These are phyloP conservation scores for Rhizopogon sp. DNA, from an alignment of 768 basidiomycete genomes.

Conservation along the genomic window DNA sequence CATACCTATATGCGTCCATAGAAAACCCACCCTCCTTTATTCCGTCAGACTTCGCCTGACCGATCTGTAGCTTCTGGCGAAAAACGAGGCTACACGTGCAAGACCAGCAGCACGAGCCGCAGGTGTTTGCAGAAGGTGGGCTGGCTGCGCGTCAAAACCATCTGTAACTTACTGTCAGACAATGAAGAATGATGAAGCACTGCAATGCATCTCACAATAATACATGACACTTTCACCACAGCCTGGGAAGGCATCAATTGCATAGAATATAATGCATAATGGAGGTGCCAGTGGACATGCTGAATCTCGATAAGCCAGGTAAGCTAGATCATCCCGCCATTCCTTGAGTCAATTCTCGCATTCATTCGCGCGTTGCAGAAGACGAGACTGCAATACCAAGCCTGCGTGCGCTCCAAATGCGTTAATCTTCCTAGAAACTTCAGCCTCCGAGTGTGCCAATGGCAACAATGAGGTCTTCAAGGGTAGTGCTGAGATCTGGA, in stretches of 20 bases:
- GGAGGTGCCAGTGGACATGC: slow-evolving; percentile 34
- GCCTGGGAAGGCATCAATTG: slow-evolving; percentile 38
- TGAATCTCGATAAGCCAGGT: slow-evolving; percentile 82
- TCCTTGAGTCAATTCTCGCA: slow-evolving; percentile 82
- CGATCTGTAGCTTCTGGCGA: slow-evolving; percentile 62
- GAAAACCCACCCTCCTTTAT: slow-evolving; percentile 69
- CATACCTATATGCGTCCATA: slow-evolving; percentile 82
- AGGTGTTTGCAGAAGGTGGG: slow-evolving; percentile 51
- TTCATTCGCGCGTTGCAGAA: slow-evolving; percentile 50
- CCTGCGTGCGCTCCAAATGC: slow-evolving; percentile 43
- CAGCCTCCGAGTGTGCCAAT: slow-evolving; percentile 59
- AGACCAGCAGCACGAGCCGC: slow-evolving; percentile 68
- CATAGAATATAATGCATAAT: neutral
- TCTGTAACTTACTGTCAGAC: slow-evolving; percentile 37
- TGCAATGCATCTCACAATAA: slow-evolving; percentile 63
- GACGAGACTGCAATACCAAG: slow-evolving; percentile 54
- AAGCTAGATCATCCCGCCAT: slow-evolving; percentile 90
- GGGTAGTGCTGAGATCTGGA: slow-evolving; percentile 58
- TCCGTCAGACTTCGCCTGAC: slow-evolving; percentile 57
- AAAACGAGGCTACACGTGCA: slow-evolving; percentile 72
- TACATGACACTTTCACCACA: slow-evolving; percentile 86
- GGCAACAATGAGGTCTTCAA: slow-evolving; percentile 69
- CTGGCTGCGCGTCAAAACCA: slow-evolving; percentile 71
- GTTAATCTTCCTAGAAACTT: slow-evolving; percentile 60
- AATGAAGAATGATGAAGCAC: slow-evolving; percentile 28